phyloP scores from a whole-genome alignment of 2,329 filamentous ascomycete genomes.

The Decorospora gaudefroyi region DNA sequence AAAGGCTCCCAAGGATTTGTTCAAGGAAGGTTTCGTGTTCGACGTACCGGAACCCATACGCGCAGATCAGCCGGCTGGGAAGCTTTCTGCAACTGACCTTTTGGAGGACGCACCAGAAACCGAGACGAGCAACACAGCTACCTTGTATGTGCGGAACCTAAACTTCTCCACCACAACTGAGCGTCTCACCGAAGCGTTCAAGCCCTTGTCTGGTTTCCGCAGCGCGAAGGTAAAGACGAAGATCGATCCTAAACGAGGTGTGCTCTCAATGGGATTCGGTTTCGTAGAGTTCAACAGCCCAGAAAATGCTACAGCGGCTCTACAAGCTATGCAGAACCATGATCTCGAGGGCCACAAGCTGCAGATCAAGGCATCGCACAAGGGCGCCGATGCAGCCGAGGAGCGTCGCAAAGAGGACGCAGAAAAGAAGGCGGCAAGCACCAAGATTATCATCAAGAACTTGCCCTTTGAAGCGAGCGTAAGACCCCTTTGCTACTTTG shows the following conservation, averaged over 20 bases:
- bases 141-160: conserved; percentile 90
- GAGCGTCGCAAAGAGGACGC: conserved; percentile 81
- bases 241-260: conserved; percentile 85
- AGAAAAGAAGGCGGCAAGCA: conserved; percentile 78
- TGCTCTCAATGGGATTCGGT: conserved; percentile 91
- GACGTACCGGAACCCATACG: conserved; percentile 45
- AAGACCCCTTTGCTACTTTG: conserved; percentile 19
- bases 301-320: conserved; percentile 75
- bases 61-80: conserved; percentile 47
- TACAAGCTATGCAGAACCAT: conserved; percentile 84
- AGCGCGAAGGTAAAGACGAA: conserved; percentile 92
- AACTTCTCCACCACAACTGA: conserved; percentile 86
- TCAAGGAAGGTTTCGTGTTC: conserved; percentile 51
- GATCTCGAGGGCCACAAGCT: conserved; percentile 86
- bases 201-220: conserved; percentile 81
- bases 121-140: conserved; percentile 67
- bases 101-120: conserved; percentile 63
- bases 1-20: conserved; percentile 85
- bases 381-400: conserved; percentile 82
- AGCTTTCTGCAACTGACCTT: conserved; percentile 70
- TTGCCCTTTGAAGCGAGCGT: conserved; percentile 81
- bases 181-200: conserved; percentile 75
- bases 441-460: conserved; percentile 98
- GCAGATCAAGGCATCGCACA: conserved; percentile 83
- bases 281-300: conserved; percentile 88